Evolutionary conservation across 2,329 filamentous ascomycete species (phyloP).

Genomic region (Fusarium bulbicola): DNA sequence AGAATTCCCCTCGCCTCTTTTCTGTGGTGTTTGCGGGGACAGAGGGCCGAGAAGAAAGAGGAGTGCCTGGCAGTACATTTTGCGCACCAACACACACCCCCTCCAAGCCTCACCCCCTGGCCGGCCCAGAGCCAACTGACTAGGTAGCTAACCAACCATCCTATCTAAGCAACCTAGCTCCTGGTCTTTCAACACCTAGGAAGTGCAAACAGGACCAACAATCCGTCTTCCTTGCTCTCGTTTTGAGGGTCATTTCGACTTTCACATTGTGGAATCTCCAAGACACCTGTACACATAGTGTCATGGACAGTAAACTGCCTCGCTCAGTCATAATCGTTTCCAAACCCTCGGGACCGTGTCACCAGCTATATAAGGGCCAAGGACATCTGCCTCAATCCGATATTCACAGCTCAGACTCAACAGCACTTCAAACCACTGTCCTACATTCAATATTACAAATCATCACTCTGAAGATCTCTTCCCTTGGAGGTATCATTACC

Average conservation of each 20-base stretch:
- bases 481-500: background rate
- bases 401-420: conserved; percentile 31
- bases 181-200: conserved; percentile 31
- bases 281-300: conserved; percentile 41
- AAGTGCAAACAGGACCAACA: conserved; percentile 42
- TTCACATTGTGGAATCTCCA: conserved; percentile 39
- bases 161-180: conserved; percentile 38
- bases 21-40: conserved; percentile 41
- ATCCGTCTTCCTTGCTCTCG: conserved; percentile 34
- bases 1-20: conserved; percentile 25
- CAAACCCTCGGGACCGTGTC: conserved; percentile 40
- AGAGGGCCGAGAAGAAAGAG: conserved; percentile 32
- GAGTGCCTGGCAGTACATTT: conserved; percentile 39
- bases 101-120: conserved; percentile 37
- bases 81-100: conserved; percentile 37
- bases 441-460: conserved; percentile 1
- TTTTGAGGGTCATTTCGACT: conserved; percentile 43
- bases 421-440: conserved; percentile 16
- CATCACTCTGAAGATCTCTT: background rate
- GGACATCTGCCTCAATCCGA: conserved; percentile 24
- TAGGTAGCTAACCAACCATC: conserved; percentile 40
- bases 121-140: conserved; percentile 36
- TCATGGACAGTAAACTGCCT: conserved; percentile 43
- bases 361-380: conserved; percentile 43
- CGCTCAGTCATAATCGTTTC: conserved; percentile 33